A percentile compares a stretch with the other conserved stretches of the same genome.
Evolutionary conservation across 768 basidiomycete species (phyloP).

Genomic region (Nevesoporus exiguus): DNA sequence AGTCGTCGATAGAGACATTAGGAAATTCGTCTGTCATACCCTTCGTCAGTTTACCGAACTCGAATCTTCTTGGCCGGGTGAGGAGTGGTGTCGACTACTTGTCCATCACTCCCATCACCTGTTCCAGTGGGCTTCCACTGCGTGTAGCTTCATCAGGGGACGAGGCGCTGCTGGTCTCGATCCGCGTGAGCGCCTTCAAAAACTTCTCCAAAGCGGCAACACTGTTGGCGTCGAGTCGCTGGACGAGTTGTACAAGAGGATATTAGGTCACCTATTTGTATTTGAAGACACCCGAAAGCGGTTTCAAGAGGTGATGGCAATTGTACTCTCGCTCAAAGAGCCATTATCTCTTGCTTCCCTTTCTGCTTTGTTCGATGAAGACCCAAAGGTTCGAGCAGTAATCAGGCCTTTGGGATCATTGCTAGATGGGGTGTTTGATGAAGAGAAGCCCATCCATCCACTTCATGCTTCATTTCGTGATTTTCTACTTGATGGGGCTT

Average conservation of each 20-base stretch:
- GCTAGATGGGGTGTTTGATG: too few relatives aligned
- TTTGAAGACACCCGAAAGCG: background rate
- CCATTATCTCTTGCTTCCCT: background rate
- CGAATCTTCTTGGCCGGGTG: background rate
- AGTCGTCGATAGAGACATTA: background rate
- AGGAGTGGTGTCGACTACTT: background rate
- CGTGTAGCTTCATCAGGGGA: too few relatives aligned
- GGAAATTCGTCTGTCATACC: background rate
- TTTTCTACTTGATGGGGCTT: background rate
- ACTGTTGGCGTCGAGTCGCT: background rate
- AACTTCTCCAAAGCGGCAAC: background rate
- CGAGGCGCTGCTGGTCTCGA: background rate
- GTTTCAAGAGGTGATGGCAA: constrained; percentile 3
- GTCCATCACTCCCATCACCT: too few relatives aligned
- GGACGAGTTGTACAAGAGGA: background rate
- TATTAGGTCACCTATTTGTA: background rate
- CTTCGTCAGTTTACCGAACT: background rate
- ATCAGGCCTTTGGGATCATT: too few relatives aligned
- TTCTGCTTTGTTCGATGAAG: background rate
- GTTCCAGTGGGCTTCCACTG: too few relatives aligned
- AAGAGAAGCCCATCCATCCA: too few relatives aligned
- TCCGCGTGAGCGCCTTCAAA: background rate
- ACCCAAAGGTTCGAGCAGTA: background rate
- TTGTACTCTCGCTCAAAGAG: background rate
- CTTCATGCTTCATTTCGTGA: background rate